phyloP scores from a whole-genome alignment of 352 stramenopile genomes.

The Blastocystis hominis region DNA sequence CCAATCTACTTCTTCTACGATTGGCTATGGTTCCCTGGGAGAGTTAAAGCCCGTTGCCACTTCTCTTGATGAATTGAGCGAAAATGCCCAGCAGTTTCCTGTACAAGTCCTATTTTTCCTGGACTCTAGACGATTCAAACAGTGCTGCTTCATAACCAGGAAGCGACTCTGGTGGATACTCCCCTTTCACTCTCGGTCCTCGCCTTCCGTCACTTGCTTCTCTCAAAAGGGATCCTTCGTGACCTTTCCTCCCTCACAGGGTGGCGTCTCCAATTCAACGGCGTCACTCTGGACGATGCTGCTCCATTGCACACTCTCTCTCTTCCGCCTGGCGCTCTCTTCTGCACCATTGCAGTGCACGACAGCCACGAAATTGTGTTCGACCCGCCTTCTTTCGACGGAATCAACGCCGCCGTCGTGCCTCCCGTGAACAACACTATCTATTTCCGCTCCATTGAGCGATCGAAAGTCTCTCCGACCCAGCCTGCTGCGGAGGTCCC shows the following conservation, averaged over 20 bases:
- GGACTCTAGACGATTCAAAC: background rate
- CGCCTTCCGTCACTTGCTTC: background rate
- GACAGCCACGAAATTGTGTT: background rate
- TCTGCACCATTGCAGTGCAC: background rate
- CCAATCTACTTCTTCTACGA: too few relatives aligned
- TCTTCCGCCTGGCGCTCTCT: background rate
- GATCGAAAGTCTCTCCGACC: background rate
- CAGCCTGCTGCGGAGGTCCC: background rate
- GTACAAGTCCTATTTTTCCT: too few relatives aligned
- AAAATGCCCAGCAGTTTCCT: too few relatives aligned
- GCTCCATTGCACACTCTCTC: background rate
- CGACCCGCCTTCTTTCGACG: background rate
- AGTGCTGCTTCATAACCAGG: background rate
- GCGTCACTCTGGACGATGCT: background rate
- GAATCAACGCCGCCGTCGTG: background rate
- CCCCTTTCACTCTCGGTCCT: background rate
- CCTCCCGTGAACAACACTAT: background rate
- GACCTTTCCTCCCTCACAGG: background rate
- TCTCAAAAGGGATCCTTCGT: background rate
- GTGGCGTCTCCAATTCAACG: background rate
- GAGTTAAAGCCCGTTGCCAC: too few relatives aligned
- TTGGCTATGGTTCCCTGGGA: too few relatives aligned
- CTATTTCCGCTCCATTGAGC: background rate
- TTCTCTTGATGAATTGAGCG: too few relatives aligned
- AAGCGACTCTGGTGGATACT: background rate